Conservation (phyloP, 2,329 filamentous ascomycete genomes). For the Ophioceras dolichostomum region DNA sequence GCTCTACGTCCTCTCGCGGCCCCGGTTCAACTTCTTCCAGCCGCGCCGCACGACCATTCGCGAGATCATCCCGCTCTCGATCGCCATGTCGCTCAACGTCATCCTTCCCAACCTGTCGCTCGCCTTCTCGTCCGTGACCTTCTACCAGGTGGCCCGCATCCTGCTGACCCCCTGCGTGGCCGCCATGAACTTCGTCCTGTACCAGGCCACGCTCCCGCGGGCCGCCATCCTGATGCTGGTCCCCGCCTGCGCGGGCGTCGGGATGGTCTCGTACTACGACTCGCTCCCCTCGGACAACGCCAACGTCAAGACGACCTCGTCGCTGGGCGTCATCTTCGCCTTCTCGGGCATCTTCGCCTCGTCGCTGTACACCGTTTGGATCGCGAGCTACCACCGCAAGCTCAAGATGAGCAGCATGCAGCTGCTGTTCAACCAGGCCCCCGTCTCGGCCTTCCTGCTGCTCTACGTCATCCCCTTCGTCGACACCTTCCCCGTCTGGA, state of each 20-base stretch:
- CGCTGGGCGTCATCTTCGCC: slow-evolving; percentile 51
- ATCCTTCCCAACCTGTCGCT: slow-evolving; percentile 57
- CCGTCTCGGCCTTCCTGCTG: slow-evolving; percentile 47
- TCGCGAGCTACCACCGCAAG: slow-evolving; percentile 52
- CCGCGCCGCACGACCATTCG: slow-evolving; percentile 41
- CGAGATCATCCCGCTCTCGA: slow-evolving; percentile 50
- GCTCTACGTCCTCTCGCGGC: slow-evolving; percentile 47
- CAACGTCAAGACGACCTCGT: slow-evolving; percentile 41
- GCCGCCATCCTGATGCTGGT: slow-evolving; percentile 41
- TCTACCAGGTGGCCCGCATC: slow-evolving; percentile 59
- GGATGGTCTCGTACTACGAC: slow-evolving; percentile 56
- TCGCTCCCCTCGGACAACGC: slow-evolving; percentile 35
- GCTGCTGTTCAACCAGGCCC: slow-evolving; percentile 56
- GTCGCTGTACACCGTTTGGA: slow-evolving; percentile 58
- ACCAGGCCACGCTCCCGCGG: slow-evolving; percentile 40
- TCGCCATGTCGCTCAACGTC: slow-evolving; percentile 58
- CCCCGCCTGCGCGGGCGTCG: slow-evolving; percentile 52
- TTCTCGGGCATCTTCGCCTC: slow-evolving; percentile 52
- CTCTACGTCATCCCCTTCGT: slow-evolving; percentile 55
- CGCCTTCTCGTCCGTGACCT: slow-evolving; percentile 55
- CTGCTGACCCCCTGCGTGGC: slow-evolving; percentile 54
- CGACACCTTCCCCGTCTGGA: slow-evolving; percentile 48
- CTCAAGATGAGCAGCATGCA: slow-evolving; percentile 57
- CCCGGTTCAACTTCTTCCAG: slow-evolving; percentile 44
- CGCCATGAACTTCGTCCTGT: slow-evolving; percentile 51